Percentiles rank a stretch among this genome's conserved stretches.
Conservation (phyloP, 1,284 basidiomycete genomes). For the Athelia sp. region DNA sequence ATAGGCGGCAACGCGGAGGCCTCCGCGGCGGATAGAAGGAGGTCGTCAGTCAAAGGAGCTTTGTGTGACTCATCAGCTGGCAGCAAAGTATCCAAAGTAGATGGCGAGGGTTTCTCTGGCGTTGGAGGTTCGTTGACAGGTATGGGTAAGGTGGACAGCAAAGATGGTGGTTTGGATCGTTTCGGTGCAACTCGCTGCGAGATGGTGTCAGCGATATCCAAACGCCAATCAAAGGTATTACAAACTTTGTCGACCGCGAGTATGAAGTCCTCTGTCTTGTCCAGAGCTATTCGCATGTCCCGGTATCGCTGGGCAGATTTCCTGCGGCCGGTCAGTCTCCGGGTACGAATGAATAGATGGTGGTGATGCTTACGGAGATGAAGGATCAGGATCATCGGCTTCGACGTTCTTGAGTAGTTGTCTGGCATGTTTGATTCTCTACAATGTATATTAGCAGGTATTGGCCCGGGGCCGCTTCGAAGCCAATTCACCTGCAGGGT, state of each 20-base stretch:
- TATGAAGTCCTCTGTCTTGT: conserved; percentile 47
- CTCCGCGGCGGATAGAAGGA: conserved; percentile 27
- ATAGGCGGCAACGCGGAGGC: conserved; percentile 16
- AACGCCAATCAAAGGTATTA: background rate
- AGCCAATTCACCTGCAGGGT: conserved; percentile 49
- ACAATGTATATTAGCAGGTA: conserved; percentile 3
- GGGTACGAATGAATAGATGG: background rate
- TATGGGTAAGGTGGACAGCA: conserved; percentile 28
- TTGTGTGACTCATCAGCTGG: conserved; percentile 11
- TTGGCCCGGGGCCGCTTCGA: background rate
- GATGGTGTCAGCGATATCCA: background rate
- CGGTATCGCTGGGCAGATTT: conserved; percentile 34
- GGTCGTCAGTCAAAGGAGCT: conserved; percentile 20
- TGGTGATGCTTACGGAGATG: conserved; percentile 33
- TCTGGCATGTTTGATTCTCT: conserved; percentile 64
- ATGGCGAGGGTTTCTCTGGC: conserved; percentile 8
- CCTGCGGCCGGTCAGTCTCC: conserved; percentile 24
- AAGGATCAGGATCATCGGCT: conserved; percentile 35
- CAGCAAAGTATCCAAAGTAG: conserved; percentile 11
- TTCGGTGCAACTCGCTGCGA: conserved; percentile 31
- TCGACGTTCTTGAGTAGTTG: conserved; percentile 55
- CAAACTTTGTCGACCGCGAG: conserved; percentile 44
- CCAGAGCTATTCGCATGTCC: conserved; percentile 43
- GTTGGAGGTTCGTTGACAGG: conserved; percentile 12
- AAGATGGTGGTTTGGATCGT: conserved; percentile 30